These are phyloP conservation scores for Yamadazyma dushanensis DNA, from an alignment of 1,139 yeast species.

Conservation along the genomic window DNA sequence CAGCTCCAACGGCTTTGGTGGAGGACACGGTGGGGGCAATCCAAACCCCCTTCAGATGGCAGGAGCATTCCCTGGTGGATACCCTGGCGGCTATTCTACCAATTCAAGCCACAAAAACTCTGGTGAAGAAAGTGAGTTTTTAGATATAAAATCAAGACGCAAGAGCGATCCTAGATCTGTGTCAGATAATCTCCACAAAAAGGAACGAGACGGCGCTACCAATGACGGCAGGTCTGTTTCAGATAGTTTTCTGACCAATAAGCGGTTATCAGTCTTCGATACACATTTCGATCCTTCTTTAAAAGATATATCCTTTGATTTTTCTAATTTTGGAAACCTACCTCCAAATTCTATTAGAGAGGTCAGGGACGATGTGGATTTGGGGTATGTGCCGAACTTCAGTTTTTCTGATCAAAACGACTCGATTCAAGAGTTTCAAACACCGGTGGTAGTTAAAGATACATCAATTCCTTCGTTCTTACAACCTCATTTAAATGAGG, in stretches of 20 bases:
- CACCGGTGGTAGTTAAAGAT: conserved; percentile 1
- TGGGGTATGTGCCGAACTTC: conserved; percentile 4
- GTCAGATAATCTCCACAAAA: conserved; percentile 1
- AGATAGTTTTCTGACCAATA: conserved; percentile 13
- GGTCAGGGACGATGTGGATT: conserved; percentile 1
- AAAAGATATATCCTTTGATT: conserved; percentile 16
- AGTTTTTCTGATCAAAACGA: conserved; percentile 12
- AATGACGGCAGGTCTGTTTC: conserved; percentile 10
- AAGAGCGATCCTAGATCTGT: conserved; percentile 3
- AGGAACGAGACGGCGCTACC: not conserved
- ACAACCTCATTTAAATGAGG: conserved; percentile 5
- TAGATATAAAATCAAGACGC: not conserved
- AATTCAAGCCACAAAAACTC: no score
- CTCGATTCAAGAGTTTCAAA: conserved; percentile 5
- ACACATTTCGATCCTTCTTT: conserved; percentile 19
- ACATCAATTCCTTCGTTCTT: conserved; percentile 2
- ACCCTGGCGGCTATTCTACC: not conserved
- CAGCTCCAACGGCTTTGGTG: no score
- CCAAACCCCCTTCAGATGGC: no score
- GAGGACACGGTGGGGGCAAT: no score
- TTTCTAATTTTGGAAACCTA: conserved; percentile 3
- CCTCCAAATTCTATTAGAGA: conserved; percentile 4
- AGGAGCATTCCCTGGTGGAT: no score
- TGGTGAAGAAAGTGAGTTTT: no score
- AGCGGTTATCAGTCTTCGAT: conserved; percentile 17